Conservation (phyloP, 768 basidiomycete genomes). For the Mycena amicta region DNA sequence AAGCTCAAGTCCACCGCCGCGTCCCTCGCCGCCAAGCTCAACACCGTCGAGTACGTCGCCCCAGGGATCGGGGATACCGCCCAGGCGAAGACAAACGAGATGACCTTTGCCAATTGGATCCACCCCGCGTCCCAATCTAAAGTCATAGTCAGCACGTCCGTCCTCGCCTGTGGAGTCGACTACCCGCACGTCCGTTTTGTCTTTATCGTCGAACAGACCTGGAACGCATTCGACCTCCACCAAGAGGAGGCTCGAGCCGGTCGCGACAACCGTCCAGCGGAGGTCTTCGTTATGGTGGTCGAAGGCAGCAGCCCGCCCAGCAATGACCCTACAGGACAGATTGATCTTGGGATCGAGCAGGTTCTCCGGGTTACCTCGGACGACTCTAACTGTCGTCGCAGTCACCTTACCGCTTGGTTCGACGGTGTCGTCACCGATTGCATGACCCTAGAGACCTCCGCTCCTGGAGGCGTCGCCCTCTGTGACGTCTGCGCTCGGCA, state of each 20-base stretch:
- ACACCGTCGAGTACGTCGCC: neutral
- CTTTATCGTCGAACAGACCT: neutral
- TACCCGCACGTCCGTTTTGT: neutral
- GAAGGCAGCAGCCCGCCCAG: neutral
- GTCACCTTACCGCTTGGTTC: neutral
- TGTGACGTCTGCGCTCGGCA: neutral
- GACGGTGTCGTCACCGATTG: neutral
- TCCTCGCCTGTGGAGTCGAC: slow-evolving; percentile 7
- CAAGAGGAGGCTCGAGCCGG: neutral
- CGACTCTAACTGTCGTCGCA: neutral
- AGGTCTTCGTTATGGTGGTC: neutral
- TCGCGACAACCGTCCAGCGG: neutral
- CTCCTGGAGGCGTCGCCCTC: neutral
- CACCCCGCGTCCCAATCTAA: neutral
- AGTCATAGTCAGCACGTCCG: neutral
- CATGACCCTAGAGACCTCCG: neutral
- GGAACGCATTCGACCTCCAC: neutral
- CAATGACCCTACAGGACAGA: neutral
- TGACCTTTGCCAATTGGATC: neutral
- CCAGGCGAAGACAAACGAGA: too few species aligned
- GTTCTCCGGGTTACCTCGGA: neutral
- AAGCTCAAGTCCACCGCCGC: neutral
- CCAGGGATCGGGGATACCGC: neutral
- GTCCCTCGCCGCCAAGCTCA: slow-evolving; percentile 1
- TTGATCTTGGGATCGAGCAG: neutral